These are phyloP conservation scores for Stachybotrys elegans DNA, from an alignment of 2,329 filamentous ascomycete genomes.

Conservation along the genomic window DNA sequence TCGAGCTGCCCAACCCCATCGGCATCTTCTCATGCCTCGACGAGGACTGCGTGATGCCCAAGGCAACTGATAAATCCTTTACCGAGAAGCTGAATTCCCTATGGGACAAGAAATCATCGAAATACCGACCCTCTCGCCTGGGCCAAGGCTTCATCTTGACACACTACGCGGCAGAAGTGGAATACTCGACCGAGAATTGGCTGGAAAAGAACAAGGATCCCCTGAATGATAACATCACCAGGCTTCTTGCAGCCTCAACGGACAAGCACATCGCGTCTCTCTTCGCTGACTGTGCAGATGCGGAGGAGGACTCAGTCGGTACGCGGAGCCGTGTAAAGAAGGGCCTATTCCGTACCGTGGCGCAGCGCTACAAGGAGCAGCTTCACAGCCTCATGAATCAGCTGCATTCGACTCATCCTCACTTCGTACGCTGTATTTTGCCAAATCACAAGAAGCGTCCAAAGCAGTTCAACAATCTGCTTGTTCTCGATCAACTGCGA, in stretches of 20 bases:
- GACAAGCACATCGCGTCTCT: slow-evolving; percentile 79
- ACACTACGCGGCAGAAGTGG: slow-evolving; percentile 95
- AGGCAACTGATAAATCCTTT: slow-evolving; percentile 93
- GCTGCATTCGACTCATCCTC: slow-evolving; percentile 91
- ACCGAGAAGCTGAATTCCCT: slow-evolving; percentile 95
- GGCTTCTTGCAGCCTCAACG: slow-evolving; percentile 74
- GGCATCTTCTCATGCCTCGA: slow-evolving; percentile 98
- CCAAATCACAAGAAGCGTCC: slow-evolving; percentile 97
- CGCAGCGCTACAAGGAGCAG: slow-evolving; percentile 95
- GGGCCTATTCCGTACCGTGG: slow-evolving; percentile 92
- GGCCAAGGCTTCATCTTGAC: slow-evolving; percentile 93
- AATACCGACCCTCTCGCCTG: slow-evolving; percentile 84
- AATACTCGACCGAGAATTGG: slow-evolving; percentile 94
- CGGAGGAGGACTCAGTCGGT: slow-evolving; percentile 66
- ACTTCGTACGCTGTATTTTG: slow-evolving; percentile 96
- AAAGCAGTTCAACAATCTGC: slow-evolving; percentile 82
- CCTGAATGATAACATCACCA: slow-evolving; percentile 92
- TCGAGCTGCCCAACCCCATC: slow-evolving; percentile 93
- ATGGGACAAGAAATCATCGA: slow-evolving; percentile 93
- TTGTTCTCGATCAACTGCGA: slow-evolving; percentile 95
- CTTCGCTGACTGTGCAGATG: slow-evolving; percentile 82
- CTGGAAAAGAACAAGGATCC: slow-evolving; percentile 99
- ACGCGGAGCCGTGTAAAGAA: slow-evolving; percentile 85
- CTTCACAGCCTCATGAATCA: slow-evolving; percentile 94
- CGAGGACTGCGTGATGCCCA: slow-evolving; percentile 98